Percentiles rank a stretch among this genome's conserved stretches.
Evolutionary conservation across 345 rosid genomes (phyloP).

Genomic region (Aethionema arabicum): DNA sequence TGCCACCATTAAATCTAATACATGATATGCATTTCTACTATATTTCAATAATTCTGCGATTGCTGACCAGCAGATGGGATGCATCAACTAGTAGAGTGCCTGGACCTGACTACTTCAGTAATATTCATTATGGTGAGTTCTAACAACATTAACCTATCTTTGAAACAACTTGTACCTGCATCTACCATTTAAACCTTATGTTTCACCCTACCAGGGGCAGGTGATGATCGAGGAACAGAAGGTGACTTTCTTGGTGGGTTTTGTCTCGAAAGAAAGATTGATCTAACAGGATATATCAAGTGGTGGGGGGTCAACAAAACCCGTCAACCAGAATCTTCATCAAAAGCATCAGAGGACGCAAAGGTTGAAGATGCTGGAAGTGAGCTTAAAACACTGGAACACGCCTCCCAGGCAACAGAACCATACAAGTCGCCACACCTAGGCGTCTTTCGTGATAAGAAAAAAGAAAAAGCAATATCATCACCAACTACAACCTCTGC

Average conservation of each 20-base stretch:
- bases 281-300: constrained; percentile 76
- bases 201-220: constrained; percentile 43
- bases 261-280: constrained; percentile 80
- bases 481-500: constrained; percentile 46
- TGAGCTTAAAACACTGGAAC: constrained; percentile 77
- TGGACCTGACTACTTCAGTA: constrained; percentile 78
- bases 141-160: constrained; percentile 5
- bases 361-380: constrained; percentile 64
- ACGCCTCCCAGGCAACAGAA: constrained; percentile 64
- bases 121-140: constrained; percentile 57
- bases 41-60: constrained; percentile 23
- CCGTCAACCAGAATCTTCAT: constrained; percentile 63
- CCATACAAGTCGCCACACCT: constrained; percentile 87
- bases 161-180: not conserved
- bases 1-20: constrained; percentile 5
- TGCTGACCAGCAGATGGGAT: constrained; percentile 71
- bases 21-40: constrained; percentile 28
- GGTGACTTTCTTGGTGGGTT: constrained; percentile 69
- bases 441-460: constrained; percentile 50
- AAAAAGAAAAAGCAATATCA: constrained; percentile 49
- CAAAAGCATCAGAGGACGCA: constrained; percentile 63
- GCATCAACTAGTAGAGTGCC: constrained; percentile 73
- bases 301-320: constrained; percentile 88
- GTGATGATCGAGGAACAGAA: constrained; percentile 71
- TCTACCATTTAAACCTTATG: constrained; percentile 12